Evolutionary conservation across 2,329 filamentous ascomycete species (phyloP), one percentile per base, ranked within the genome.

Genomic region (Fusarium luffae): DNA sequence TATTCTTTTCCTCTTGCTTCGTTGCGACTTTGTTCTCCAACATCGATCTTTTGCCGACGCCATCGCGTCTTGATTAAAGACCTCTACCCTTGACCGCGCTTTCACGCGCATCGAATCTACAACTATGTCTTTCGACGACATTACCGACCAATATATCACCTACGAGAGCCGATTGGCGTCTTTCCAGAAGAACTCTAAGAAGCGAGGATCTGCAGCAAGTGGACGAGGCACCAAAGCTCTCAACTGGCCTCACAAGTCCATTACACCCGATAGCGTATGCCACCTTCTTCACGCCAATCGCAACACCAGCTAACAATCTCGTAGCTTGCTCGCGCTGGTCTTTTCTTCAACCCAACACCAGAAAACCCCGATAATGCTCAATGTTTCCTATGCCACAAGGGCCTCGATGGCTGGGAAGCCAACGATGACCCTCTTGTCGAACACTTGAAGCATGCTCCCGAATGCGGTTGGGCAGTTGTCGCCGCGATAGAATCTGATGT

Each of bases 381-480:
- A 72, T 99, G 96, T 79, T 98, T 97, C 79, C 85, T 94, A 40
- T 99, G 96, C 82, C 84, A 89, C 67, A 92, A 93, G 77, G 89
- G 90, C 58, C 86, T 99, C 14, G 94, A 97, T 77, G 94, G 94
- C 63, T 99, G 96, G 96, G 95, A 98, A 75, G 86, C 90, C 41
- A 89, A 90, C 23, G 96, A 99, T 77, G 88, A 93, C 64, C 93
- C 96, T 0, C 84, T 97, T 7, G 85, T 86, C 51, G 96, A 99
- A 77, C 96, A 99, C 79, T 79, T 97, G 30, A 93, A 90, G 70
- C 93, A 97, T 77, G 92, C 93, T 4, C 87, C 89, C 3, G 85
- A 90, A 41, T 99, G 96, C 77, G 93, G 93, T 18, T 98, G 94
- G 92, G 96, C 96, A 0, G 88, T 96, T 58, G 90, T 89, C 76